phyloP scores from a whole-genome alignment of 164 flowering plant species.

The Dillenia suffruticosa region DNA sequence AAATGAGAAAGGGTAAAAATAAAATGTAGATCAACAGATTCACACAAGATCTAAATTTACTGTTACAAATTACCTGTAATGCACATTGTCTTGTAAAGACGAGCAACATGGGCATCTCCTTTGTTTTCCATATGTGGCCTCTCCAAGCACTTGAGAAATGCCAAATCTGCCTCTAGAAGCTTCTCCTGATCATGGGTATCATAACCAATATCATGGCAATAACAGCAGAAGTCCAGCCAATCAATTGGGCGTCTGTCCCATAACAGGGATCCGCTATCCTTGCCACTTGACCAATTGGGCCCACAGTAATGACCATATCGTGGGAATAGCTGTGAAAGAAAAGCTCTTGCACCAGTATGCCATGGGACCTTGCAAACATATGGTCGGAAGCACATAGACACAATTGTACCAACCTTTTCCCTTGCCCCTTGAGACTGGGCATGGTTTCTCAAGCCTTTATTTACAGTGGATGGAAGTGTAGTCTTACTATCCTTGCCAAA shows the following conservation, averaged over 20 bases:
- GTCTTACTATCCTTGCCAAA: constrained; percentile 21
- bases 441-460: constrained; percentile 34
- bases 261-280: constrained; percentile 63
- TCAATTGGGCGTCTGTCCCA: constrained; percentile 95
- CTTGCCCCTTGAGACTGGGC: constrained; percentile 13
- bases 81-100: constrained; percentile 78
- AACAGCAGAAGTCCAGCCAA: constrained; percentile 93
- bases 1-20: neutral
- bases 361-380: constrained; percentile 92
- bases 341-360: constrained; percentile 81
- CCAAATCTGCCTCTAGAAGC: constrained; percentile 86
- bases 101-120: constrained; percentile 62
- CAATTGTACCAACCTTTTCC: constrained; percentile 13
- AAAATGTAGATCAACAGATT: neutral
- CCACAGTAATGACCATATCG: constrained; percentile 97
- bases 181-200: constrained; percentile 82
- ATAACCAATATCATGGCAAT: constrained; percentile 91
- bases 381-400: constrained; percentile 61
- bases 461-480: constrained; percentile 37
- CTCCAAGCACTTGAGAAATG: constrained; percentile 92
- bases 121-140: constrained; percentile 49
- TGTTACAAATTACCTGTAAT: constrained; percentile 48
- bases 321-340: constrained; percentile 82
- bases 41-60: neutral
- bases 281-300: constrained; percentile 99